phyloP scores from a whole-genome alignment of 129 eudicot genomes.

The Mikania micrantha region DNA sequence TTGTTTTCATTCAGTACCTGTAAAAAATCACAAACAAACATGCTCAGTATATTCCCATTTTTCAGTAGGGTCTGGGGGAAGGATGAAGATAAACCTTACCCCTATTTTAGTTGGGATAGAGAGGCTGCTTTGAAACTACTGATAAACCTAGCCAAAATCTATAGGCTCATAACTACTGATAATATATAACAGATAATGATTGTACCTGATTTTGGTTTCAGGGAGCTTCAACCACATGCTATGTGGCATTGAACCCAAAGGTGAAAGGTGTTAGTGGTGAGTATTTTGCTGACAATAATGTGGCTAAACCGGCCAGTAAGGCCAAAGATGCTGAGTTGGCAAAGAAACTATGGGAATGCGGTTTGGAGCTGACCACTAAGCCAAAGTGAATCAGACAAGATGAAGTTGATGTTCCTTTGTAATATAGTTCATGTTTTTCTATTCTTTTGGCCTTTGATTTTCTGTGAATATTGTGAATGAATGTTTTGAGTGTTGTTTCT shows the following conservation, averaged over 20 bases:
- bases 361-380: slow-evolving; percentile 27
- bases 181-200: background rate
- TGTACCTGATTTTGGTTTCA: slow-evolving; percentile 7
- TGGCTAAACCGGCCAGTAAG: slow-evolving; percentile 24
- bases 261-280: slow-evolving; percentile 64
- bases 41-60: too few species aligned
- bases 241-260: slow-evolving; percentile 66
- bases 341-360: slow-evolving; percentile 46
- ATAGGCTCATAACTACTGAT: too few species aligned
- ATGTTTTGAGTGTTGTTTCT: slow-evolving; percentile 3
- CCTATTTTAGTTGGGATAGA: too few species aligned
- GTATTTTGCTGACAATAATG: slow-evolving; percentile 37
- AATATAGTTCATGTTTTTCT: slow-evolving; percentile 1
- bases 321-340: slow-evolving; percentile 33
- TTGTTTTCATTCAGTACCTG: background rate
- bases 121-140: too few species aligned
- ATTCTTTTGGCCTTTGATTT: background rate
- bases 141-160: too few species aligned
- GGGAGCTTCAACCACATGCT: slow-evolving; percentile 75
- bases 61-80: too few species aligned
- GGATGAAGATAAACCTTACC: too few species aligned
- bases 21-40: too few species aligned
- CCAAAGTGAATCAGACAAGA: slow-evolving; percentile 26
- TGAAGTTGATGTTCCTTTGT: background rate
- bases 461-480: slow-evolving; percentile 9